Evolutionary conservation across 108 stramenopile species (phyloP), one percentile per base, ranked within the genome.

Genomic region (Pseudonitzschia delicatissima): DNA sequence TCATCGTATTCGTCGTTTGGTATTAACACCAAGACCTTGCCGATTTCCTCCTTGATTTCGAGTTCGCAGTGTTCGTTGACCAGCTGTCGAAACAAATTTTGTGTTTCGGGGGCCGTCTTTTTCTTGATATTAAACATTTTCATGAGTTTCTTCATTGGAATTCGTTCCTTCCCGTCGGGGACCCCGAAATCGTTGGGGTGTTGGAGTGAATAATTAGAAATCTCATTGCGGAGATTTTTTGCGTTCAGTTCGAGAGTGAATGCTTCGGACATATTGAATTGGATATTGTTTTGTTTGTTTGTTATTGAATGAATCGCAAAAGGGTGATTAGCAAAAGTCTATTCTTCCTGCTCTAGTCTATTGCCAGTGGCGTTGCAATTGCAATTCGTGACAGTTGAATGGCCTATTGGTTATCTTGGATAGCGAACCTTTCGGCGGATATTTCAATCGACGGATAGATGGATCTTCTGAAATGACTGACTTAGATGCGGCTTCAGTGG

Each of bases 11-110:
- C 26, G 29, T 0, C 51, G 15, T 17, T 33, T 8, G 6, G 29
- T 17, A 4, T 11, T 11, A 55, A 13, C 17, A 55, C 53, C 29
- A 55, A 11, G 13, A 55, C 31, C 32, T 55, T 55, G 5, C 50
- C 50, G 25, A 51, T 51, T n/a, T 27, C 26, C 6, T 32, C 31
- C n/a, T 31, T 32, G 29, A 33, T 77, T 48, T 81, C 72, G 66
- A 88, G 73, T 15, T 77, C 89, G 60, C 91, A 92, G n/a, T 89
- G 64, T 60, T 92, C 88, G 63, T 85, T 85, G 39, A 89, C 76
- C 55, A 86, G 68, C 15, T 63, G 59, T 36, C 77, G 76, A 70
- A 92, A 89, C 18, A 66, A 26, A 18, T 78, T 71, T 57, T 79
- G 76, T 44, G 86, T 69, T 58, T 86, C 88, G 21, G 42, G 31